Evolutionary conservation across 2,329 filamentous ascomycete genomes (phyloP), one percentile per base, ranked within the genome.

Genomic region (Colletotrichum limetticola): DNA sequence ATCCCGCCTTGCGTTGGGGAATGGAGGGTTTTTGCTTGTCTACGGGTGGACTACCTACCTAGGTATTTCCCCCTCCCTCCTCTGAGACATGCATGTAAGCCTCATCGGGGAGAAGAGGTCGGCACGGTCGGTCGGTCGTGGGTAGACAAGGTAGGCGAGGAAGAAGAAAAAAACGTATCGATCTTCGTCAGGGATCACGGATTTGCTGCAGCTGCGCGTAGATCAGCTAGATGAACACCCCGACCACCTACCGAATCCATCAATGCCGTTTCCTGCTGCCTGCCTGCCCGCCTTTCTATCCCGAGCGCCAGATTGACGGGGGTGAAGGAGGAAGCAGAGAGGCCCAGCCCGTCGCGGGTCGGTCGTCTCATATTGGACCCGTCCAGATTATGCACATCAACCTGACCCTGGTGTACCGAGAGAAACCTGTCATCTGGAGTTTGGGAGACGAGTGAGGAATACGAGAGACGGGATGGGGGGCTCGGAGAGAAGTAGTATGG

Each of bases 101-200:
- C 66, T 69, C 53, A 9, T 49, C 68, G 32, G 53, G 24, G 53
- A 42, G 24, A 16, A 19, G 8, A 16, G 32, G 9, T 19, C 52
- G 22, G 22, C 32, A n/a, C 30, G n/a, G 16, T 71, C 46, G n/a
- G 19, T 49, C 42, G 19, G 42, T 49, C 19, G 8, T 49, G 19
- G 19, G 42, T 22, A 49, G 37, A 5, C 14, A 42, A 42, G 12
- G 8, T 30, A 16, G 19, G 22, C 19, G 22, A 14, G 52, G 14
- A 62, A 42, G n/a, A 24, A 58, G 58, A 68, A 58, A 42, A 14
- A 59, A 46, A 42, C 24, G 24, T 42, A 71, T 28, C 53, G 66
- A 72, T 69, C 70, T 69, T 42, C 70, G 16, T 59, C 70, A 69
- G 66, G 70, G 66, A 69, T 64, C 58, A 46, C 24, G 22, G 19